Evolutionary conservation across 441 rosid species (phyloP), one percentile per base, ranked within the genome.

Genomic region (Populus tomentosa): DNA sequence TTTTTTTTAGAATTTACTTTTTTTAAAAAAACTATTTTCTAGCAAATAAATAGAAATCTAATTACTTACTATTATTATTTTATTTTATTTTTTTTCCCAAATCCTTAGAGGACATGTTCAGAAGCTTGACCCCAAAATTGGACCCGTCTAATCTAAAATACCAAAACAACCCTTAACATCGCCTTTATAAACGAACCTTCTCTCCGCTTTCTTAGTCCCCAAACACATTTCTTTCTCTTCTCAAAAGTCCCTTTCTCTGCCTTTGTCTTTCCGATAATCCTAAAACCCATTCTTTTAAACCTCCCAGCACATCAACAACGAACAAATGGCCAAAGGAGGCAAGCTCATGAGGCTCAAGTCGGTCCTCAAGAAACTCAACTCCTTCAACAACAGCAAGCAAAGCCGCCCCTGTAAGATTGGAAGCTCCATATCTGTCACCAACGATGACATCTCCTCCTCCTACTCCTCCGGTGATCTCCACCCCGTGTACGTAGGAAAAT

Each of bases 361-460:
- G 71, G 97, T 94, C 73, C 85, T 94, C 30, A 94, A 90, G 84
- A 94, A 90, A 77, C 85, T 92, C 21, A 90, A 90, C 83, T 92
- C 98, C 23, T 90, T 94, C 88, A 90, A 88, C 90, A 79, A 46
- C 89, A 79, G 28, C 83, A 89, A 84, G 62, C 88, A 85, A 36
- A 81, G 24, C 81, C 80, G 78, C 9, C 81, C 87, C 28, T 50
- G 80, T 3, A 76, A 80, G 53, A 80, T 67, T 32, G 71, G 78
- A 35, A 79, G 72, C 82, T 78, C 91, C 67, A 33, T 65, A 16
- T 81, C 72, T 36, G 74, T 80, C 2, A 63, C 81, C 0, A 84
- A 79, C 10, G 76, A 77, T 66, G 61, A 72, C 40, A 65, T 68
- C 79, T 46, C 71, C 71, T 80, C 80, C 30, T 65, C 87, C 26